Base-by-base conservation (phyloP, 2,329 filamentous ascomycete genomes). In the Arthrobotrys sphaeroides region DNA sequence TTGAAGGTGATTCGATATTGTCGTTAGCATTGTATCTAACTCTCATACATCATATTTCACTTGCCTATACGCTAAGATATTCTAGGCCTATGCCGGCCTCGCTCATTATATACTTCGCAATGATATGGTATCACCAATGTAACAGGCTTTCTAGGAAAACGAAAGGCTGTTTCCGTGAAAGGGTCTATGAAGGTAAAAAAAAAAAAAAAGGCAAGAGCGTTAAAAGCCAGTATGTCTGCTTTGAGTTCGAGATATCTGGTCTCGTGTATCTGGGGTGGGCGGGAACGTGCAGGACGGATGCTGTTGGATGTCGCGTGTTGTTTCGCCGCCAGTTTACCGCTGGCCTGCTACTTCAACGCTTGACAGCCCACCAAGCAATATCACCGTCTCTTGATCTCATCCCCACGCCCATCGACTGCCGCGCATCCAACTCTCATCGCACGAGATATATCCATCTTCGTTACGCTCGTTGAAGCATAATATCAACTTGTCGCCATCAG, bases 291-390 rank as follows among this genome's bases (percentile, higher is more conserved):
- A 13, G 5, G 5, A 10, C 16, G 20, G 43, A 12, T n/a, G 26
- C 49, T 57, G 70, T 74, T 74, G 70, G 53, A 74, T 55, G 70
- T 74, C 70, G 70, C 70, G 70, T 74, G 70, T 74, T 74, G 70
- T 73, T 73, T 67, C 20, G 9, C 16, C 18, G 40, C 26, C 16
- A 65, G 26, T 51, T 59, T 22, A 40, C 26, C 31, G 36, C 45
- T 45, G 60, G 51, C 45, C 31, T 42, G n/a, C 60, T 40, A 53
- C 61, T 22, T 42, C 10, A 22, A 59, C 18, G 7, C 22, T 68
- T 20, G 22, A 62, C 45, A 47, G 31, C 22, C 20, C 22, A 28
- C 66, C 45, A 31, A 43, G 67, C 43, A 55, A 26, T 45, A 43
- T 47, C 24, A 28, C 53, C 53, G n/a, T 38, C 22, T 38, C 43